Evolutionary conservation across 441 rosid species (phyloP).

Genomic region (Pelargonium citronellum): DNA sequence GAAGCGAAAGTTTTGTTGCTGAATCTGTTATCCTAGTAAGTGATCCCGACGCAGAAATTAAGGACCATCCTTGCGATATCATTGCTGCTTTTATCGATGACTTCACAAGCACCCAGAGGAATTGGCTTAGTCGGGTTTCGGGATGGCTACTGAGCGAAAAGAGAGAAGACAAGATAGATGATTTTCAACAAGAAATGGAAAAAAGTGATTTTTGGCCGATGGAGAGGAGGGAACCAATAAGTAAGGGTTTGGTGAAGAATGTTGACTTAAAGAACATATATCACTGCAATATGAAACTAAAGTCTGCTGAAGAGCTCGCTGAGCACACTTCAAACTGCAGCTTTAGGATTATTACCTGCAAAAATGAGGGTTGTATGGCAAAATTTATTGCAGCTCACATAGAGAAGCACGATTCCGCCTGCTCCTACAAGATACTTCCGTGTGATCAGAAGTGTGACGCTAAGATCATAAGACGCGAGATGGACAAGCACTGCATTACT

Average conservation of each 20-base stretch:
- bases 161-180: slow-evolving; percentile 82
- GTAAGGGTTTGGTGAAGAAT: slow-evolving; percentile 58
- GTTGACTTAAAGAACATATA: slow-evolving; percentile 60
- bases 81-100: slow-evolving; percentile 63
- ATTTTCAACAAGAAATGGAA: slow-evolving; percentile 84
- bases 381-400: slow-evolving; percentile 41
- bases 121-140: slow-evolving; percentile 64
- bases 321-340: slow-evolving; percentile 46
- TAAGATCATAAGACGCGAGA: slow-evolving; percentile 63
- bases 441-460: slow-evolving; percentile 80
- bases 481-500: slow-evolving; percentile 90
- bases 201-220: slow-evolving; percentile 65
- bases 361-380: slow-evolving; percentile 58
- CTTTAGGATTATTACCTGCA: slow-evolving; percentile 55
- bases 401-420: slow-evolving; percentile 59
- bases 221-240: slow-evolving; percentile 52
- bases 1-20: slow-evolving; percentile 77
- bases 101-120: slow-evolving; percentile 61
- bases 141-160: slow-evolving; percentile 80
- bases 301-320: slow-evolving; percentile 41
- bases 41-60: slow-evolving; percentile 38
- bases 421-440: slow-evolving; percentile 70
- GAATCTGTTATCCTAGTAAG: slow-evolving; percentile 58
- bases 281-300: slow-evolving; percentile 61
- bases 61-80: slow-evolving; percentile 65